phyloP scores from a whole-genome alignment of 768 basidiomycete species.

The Tephrocybe sp. region DNA sequence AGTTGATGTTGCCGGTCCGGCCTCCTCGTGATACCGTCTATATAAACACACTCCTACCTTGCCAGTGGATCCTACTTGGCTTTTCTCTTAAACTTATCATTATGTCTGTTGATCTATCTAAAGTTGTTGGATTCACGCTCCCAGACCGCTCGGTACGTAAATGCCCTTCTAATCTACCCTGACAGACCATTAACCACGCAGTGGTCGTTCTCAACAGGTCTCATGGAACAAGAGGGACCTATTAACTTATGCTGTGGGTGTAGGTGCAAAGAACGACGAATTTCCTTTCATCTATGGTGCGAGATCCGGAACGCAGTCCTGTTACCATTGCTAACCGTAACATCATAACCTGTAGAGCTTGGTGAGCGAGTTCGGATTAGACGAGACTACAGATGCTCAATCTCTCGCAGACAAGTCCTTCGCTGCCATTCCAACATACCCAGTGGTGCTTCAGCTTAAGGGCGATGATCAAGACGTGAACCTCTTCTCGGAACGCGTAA shows the following conservation, averaged over 20 bases:
- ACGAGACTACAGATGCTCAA: not conserved
- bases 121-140: constrained; percentile 59
- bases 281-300: constrained; percentile 69
- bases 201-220: constrained; percentile 44
- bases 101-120: constrained; percentile 59
- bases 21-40: no score
- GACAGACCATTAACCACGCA: not conserved
- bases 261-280: constrained; percentile 79
- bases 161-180: not conserved
- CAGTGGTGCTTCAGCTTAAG: constrained; percentile 75
- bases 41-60: no score
- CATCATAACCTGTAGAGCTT: constrained; percentile 41
- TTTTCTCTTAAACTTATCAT: constrained; percentile 1
- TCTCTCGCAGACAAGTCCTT: constrained; percentile 55
- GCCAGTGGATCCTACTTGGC: no score
- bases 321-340: no score
- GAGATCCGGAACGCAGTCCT: constrained; percentile 20
- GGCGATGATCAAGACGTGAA: constrained; percentile 67
- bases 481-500: constrained; percentile 56
- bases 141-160: constrained; percentile 30
- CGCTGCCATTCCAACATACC: constrained; percentile 80
- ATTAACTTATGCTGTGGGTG: constrained; percentile 73
- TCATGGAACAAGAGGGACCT: constrained; percentile 84
- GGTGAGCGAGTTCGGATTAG: constrained; percentile 31
- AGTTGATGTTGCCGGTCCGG: no score